Percentiles rank a stretch among this genome's conserved stretches.
phyloP scores from a whole-genome alignment of 2,329 filamentous ascomycete species.

The Tricladium varicosporioides region DNA sequence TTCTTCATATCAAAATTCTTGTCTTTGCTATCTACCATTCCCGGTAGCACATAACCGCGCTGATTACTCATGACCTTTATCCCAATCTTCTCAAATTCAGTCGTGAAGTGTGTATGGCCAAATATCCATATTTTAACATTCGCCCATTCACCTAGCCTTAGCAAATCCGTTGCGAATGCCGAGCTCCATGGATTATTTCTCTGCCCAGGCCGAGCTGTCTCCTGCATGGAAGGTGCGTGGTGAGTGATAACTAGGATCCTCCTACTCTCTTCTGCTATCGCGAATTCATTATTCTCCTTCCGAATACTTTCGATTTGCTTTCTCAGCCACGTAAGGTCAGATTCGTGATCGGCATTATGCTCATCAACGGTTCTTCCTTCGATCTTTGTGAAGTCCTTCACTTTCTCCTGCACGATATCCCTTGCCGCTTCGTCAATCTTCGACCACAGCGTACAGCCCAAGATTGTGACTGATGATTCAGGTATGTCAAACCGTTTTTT shows the following conservation, averaged over 20 bases:
- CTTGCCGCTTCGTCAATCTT: constrained; percentile 38
- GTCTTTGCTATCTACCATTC: neutral
- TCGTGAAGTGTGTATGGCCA: constrained; percentile 45
- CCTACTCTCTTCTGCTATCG: constrained; percentile 32
- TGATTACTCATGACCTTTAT: constrained; percentile 43
- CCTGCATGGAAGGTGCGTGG: constrained; percentile 42
- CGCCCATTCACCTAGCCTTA: constrained; percentile 24
- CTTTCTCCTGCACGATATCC: constrained; percentile 14
- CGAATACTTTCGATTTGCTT: constrained; percentile 33
- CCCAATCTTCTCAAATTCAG: constrained; percentile 36
- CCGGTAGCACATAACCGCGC: constrained; percentile 37
- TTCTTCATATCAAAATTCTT: neutral
- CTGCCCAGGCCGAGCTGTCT: constrained; percentile 47
- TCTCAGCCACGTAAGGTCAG: constrained; percentile 40
- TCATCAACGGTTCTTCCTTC: neutral
- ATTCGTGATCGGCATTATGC: constrained; percentile 8
- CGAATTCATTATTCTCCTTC: constrained; percentile 1
- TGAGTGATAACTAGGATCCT: constrained; percentile 40
- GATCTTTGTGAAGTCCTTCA: constrained; percentile 19
- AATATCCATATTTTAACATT: constrained; percentile 42
- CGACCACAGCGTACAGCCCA: constrained; percentile 52
- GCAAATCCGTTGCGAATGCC: constrained; percentile 54
- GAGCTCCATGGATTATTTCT: constrained; percentile 31
- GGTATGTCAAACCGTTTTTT: constrained; percentile 39
- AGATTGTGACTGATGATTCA: constrained; percentile 38